Conservation (phyloP, 2,329 filamentous ascomycete species). For the Neonectria magnoliae region DNA sequence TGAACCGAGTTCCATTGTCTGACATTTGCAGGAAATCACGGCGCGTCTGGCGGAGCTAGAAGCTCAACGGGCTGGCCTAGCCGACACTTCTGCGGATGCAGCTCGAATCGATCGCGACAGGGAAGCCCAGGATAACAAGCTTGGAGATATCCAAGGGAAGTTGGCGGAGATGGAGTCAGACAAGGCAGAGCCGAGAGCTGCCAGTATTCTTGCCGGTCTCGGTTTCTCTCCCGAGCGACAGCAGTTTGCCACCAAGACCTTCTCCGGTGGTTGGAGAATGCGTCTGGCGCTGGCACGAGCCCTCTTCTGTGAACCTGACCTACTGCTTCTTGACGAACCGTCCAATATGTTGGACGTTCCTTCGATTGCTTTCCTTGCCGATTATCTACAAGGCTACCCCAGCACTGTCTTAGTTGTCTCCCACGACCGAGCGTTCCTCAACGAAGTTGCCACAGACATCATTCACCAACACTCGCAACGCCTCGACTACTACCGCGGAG, state of each 20-base stretch:
- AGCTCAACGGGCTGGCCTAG: slow-evolving; percentile 78
- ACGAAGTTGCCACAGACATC: slow-evolving; percentile 99
- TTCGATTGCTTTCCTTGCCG: slow-evolving; percentile 97
- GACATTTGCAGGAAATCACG: slow-evolving; percentile 73
- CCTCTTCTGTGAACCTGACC: slow-evolving; percentile 96
- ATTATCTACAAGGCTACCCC: slow-evolving; percentile 93
- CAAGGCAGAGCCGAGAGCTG: slow-evolving; percentile 94
- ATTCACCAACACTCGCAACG: slow-evolving; percentile 98
- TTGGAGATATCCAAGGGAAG: slow-evolving; percentile 91
- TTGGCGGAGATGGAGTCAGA: slow-evolving; percentile 99
- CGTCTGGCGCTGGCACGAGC: slow-evolving; percentile 92
- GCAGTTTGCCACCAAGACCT: slow-evolving; percentile 93
- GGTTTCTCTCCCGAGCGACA: slow-evolving; percentile 96
- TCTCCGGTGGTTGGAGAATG: slow-evolving; percentile 99
- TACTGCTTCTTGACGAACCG: slow-evolving; percentile 96
- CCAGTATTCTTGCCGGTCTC: slow-evolving; percentile 94
- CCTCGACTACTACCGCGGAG: slow-evolving; percentile 97
- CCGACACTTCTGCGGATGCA: slow-evolving; percentile 92
- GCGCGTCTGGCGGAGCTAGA: slow-evolving; percentile 82
- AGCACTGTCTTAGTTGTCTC: slow-evolving; percentile 96
- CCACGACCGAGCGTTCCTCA: slow-evolving; percentile 98
- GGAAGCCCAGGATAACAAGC: slow-evolving; percentile 88
- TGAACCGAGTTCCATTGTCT: slow-evolving; percentile 27
- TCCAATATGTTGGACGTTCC: slow-evolving; percentile 99
- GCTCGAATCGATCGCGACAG: slow-evolving; percentile 85